phyloP scores from a whole-genome alignment of 495 filamentous ascomycete species.

The Penicillium coffeae region DNA sequence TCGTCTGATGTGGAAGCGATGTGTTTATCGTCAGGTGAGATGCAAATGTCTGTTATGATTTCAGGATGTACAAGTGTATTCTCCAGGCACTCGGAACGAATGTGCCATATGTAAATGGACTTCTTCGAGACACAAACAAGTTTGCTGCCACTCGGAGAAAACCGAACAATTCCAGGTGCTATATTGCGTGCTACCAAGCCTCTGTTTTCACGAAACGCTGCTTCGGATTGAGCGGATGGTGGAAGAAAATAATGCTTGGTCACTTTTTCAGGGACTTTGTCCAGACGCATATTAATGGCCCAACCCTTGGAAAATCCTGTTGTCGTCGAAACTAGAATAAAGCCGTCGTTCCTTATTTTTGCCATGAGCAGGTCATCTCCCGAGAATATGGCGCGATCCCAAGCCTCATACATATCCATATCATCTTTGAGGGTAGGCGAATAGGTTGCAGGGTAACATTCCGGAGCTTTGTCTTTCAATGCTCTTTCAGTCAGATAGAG shows the following conservation, averaged over 20 bases:
- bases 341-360: not conserved
- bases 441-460: no score
- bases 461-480: not conserved
- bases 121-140: not conserved
- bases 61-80: not conserved
- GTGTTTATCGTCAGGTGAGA: not conserved
- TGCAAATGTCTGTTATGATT: not conserved
- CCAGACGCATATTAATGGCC: not conserved
- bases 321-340: not conserved
- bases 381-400: not conserved
- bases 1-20: not conserved
- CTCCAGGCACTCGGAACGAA: not conserved
- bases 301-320: not conserved
- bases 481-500: not conserved
- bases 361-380: not conserved
- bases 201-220: no score
- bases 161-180: not conserved
- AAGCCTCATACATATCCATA: not conserved
- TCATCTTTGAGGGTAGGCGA: not conserved
- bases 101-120: not conserved
- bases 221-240: not conserved
- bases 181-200: no score
- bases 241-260: not conserved
- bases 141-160: not conserved
- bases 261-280: not conserved